Evolutionary conservation across 176 grass and related monocot species (phyloP), one percentile per base, ranked within the genome.

Genomic region (Aegilops tauschii): DNA sequence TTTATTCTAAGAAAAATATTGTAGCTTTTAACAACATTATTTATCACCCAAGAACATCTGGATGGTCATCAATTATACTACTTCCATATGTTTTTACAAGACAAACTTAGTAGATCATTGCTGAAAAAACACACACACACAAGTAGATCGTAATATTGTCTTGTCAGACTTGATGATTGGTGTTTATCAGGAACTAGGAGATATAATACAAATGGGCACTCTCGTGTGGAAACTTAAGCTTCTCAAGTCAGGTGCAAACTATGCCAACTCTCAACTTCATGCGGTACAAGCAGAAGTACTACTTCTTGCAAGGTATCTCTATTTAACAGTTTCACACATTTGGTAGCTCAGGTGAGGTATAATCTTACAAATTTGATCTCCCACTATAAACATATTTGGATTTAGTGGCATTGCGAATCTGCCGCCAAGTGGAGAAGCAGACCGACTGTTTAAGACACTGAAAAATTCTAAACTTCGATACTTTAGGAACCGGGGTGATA

Each of bases 221-320:
- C 88, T 92, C 81, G 16, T 95, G 36, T 95, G 93, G 90, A 92
- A 89, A 84, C 89, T 95, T 52, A 92, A 90, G 29, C 75, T 95
- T 76, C 86, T 95, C 42, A 92, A 92, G 64, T 92, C 93, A 75
- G 93, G 84, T 69, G 86, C 86, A 61, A 83, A 83, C 88, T 90
- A 92, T 73, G 77, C 90, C n/a, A 95, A 89, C 68, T 95, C 93
- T 44, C 80, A 69, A 21, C 86, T 95, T 64, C 44, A 90, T 69
- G 90, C 88, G 8, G 69, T 95, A 76, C 61, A 88, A 69, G 88
- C 88, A 88, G 88, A 91, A 88, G 90, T 95, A 50, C 84, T 95
- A 52, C 27, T 95, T 42, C 90, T 95, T 78, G 83, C 84, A 75
- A 95, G 93, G 93, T 95, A 81, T 35, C 7, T 86, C 66, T 13